Base-by-base conservation (phyloP, 164 flowering plant genomes). In the Cinnamomum micranthum region DNA sequence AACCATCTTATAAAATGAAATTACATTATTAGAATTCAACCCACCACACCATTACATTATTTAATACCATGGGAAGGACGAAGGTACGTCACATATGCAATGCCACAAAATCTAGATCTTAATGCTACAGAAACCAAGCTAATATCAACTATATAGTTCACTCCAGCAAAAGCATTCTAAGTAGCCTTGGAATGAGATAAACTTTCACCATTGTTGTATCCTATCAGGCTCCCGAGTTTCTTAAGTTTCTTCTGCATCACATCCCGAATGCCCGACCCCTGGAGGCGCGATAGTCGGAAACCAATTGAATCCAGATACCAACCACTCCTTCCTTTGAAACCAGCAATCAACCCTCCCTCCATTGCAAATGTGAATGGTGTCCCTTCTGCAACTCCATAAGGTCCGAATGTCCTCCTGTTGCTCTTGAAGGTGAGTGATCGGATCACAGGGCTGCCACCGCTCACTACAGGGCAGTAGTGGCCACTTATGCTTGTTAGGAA, bases 301-400 rank as follows among this genome's bases (percentile, higher is more conserved):
- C 92, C 90, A 17, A 92, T 74, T 0, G 92, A 77, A 74, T 92
- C 94, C 20, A 90, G 65, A 52, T 78, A 85, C 92, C 93, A 88
- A 0, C 90, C 92, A 65, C 85, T 81, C 47, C 88, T 82, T 19
- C 97, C 97, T 65, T 70, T 81, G 76, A 92, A 84, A 0, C 93
- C 93, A 0, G 86, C 86, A 4, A 92, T 82, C 4, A 66, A 63
- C 3, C 88, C 91, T 69, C 89, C 93, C 12, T 90, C 89, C 74
- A 86, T 81, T 0, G 88, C 74, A 22, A 86, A 84, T 1, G 82
- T 73, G 75, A 90, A 92, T 0, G 92, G 92, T 0, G 88, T 91
- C 17, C 95, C 97, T 79, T 87, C 88, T 81, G 87, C 93, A 0
- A 84, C 77, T 47, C 97, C 97, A 55, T 19, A 91, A 0, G 95